Base-by-base conservation (phyloP, 2,329 filamentous ascomycete species). In the Fusarium sp. region DNA sequence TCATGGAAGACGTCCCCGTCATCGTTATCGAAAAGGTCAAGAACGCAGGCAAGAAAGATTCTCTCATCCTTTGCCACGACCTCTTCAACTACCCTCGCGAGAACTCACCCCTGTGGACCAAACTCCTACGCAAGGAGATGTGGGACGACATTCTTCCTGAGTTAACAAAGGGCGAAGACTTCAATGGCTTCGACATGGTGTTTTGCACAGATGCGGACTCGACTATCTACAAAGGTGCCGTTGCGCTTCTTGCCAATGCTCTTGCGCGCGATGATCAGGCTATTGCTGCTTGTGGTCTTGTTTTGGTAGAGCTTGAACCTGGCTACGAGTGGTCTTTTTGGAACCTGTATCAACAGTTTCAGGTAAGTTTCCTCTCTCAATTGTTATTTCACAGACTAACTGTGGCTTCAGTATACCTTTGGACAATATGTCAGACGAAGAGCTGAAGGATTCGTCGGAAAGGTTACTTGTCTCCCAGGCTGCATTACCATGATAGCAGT, bases 401-500 rank as follows among this genome's bases (percentile, higher is more conserved):
- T 7, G 30, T 36, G 2, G 1, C 14, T 3, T 1, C 11, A 71
- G 68, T 71, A 71, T 12, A 69, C 68, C 0, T 71, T 68, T 17
- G 68, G 68, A 0, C 68, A 71, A 14, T 71, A 71, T 3, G 68
- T 71, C 6, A 57, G 68, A 28, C 53, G 68, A 4, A 17, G 68
- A 48, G 68, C 68, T 11, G 68, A 71, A 23, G 58, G 58, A 0
- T 55, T 69, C 9, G 19, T 71, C 1, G 68, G 68, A 0, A 71
- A 71, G 19, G 68, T 71, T 0, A 71, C 68, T 3, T 71, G 68
- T 23, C 42, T 71, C 2, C 68, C 68, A 1, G 68, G 68, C 3
- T 71, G 68, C 2, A 71, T 71, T 40, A 71, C 68, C 5, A 71
- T 71, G 68, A 68, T 71, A 3, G 65, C 68, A 3, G 68, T 71